Percentiles rank a stretch among this genome's conserved stretches.
These are phyloP conservation scores for Agaricus sinodeliciosus DNA, from an alignment of 768 basidiomycete genomes.

Conservation along the genomic window DNA sequence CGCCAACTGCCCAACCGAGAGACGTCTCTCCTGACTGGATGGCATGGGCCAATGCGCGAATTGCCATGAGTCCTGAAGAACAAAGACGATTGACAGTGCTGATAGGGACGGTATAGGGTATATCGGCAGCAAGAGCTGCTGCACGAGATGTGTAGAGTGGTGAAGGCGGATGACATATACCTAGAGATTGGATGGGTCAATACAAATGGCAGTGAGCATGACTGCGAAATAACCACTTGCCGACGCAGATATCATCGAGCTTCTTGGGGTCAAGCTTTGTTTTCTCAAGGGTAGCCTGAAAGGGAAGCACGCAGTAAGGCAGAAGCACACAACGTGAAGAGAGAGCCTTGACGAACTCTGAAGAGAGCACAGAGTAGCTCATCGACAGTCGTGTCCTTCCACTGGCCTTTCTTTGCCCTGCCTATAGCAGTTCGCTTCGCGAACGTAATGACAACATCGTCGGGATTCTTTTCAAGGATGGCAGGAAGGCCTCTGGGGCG, in stretches of 20 bases:
- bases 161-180: constrained; percentile 79
- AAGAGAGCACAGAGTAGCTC: constrained; percentile 80
- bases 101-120: constrained; percentile 82
- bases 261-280: constrained; percentile 62
- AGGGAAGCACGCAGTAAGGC: not conserved
- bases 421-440: constrained; percentile 89
- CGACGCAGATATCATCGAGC: constrained; percentile 82
- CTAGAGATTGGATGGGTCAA: constrained; percentile 26
- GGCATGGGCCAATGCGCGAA: constrained; percentile 82
- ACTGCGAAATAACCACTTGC: constrained; percentile 30
- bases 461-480: constrained; percentile 61
- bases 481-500: constrained; percentile 40
- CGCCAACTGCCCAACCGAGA: constrained; percentile 79
- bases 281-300: constrained; percentile 58
- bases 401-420: constrained; percentile 83
- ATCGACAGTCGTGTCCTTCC: constrained; percentile 85
- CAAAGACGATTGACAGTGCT: constrained; percentile 91
- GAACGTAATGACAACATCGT: constrained; percentile 88
- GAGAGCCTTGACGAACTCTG: constrained; percentile 39
- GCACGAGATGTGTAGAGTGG: constrained; percentile 80
- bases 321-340: not conserved
- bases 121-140: constrained; percentile 82
- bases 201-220: not conserved
- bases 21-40: constrained; percentile 80
- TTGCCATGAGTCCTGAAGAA: constrained; percentile 92